phyloP scores from a whole-genome alignment of 78 protist genomes.

The Dictyostelium brefeldianum region DNA sequence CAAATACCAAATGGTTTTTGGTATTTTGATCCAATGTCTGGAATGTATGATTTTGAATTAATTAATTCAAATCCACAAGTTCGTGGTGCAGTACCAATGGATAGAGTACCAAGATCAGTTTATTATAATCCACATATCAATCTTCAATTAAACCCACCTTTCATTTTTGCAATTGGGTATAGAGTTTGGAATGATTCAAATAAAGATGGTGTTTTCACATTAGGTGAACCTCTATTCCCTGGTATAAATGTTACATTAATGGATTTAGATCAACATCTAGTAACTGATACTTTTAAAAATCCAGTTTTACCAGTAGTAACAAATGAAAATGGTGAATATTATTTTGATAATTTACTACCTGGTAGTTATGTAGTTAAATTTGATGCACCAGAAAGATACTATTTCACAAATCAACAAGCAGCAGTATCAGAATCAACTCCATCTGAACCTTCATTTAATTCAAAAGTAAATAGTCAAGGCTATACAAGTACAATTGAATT shows the following conservation, averaged over 20 bases:
- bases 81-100: not conserved
- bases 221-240: not conserved
- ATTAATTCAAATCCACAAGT: not conserved
- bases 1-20: constrained; percentile 35
- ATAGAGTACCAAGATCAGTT: constrained; percentile 15
- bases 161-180: constrained; percentile 18
- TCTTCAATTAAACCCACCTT: constrained; percentile 24
- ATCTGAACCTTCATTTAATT: not conserved
- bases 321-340: constrained; percentile 13
- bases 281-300: not conserved
- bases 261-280: not conserved
- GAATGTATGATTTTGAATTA: not conserved
- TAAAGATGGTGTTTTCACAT: constrained; percentile 6
- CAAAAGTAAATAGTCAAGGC: constrained; percentile 5
- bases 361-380: constrained; percentile 23
- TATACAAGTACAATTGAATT: not conserved
- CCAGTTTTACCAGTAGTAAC: not conserved
- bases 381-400: not conserved
- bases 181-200: constrained; percentile 36
- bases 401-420: not conserved
- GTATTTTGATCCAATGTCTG: not conserved
- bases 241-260: not conserved
- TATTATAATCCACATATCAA: constrained; percentile 39
- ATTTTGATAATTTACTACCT: constrained; percentile 32
- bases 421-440: too few relatives aligned